Evolutionary conservation across 2,329 filamentous ascomycete species (phyloP).

Genomic region (Cercospora berteroae): DNA sequence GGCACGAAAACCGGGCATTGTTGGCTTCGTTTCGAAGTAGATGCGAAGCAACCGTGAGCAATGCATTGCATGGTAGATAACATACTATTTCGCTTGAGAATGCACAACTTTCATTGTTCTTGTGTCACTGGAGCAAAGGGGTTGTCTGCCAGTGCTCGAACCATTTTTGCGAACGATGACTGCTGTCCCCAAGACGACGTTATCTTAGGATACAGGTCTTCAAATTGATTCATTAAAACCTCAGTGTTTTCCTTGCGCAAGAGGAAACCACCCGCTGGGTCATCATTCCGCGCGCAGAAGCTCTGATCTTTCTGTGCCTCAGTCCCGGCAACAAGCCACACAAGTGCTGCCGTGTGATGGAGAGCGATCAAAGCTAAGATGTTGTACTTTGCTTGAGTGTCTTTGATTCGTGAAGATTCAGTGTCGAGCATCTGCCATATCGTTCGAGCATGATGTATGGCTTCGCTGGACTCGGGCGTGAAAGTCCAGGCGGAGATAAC

Average conservation of each 20-base stretch:
- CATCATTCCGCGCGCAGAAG: not conserved
- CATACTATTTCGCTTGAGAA: not conserved
- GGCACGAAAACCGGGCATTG: conserved; percentile 16
- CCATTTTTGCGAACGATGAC: not conserved
- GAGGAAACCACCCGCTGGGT: not conserved
- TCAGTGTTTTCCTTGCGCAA: not conserved
- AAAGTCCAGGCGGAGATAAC: not conserved
- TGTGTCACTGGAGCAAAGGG: not conserved
- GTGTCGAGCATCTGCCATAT: conserved; percentile 2
- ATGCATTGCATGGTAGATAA: not conserved
- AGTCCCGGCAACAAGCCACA: not conserved
- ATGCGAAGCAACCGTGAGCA: not conserved
- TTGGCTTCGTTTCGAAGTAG: conserved; percentile 18
- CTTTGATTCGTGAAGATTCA: not conserved
- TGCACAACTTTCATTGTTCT: not conserved
- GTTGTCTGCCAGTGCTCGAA: not conserved
- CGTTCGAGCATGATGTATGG: not conserved
- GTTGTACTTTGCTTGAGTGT: not conserved
- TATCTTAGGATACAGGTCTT: not conserved
- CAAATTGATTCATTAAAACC: not conserved
- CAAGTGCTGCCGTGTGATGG: not conserved
- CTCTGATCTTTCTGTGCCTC: not conserved
- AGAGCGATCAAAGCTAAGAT: not conserved
- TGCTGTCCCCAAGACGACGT: not conserved
- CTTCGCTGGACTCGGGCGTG: not conserved